Evolutionary conservation across 345 rosid species (phyloP), one percentile per base, ranked within the genome.

Genomic region (Ceriops decandra): DNA sequence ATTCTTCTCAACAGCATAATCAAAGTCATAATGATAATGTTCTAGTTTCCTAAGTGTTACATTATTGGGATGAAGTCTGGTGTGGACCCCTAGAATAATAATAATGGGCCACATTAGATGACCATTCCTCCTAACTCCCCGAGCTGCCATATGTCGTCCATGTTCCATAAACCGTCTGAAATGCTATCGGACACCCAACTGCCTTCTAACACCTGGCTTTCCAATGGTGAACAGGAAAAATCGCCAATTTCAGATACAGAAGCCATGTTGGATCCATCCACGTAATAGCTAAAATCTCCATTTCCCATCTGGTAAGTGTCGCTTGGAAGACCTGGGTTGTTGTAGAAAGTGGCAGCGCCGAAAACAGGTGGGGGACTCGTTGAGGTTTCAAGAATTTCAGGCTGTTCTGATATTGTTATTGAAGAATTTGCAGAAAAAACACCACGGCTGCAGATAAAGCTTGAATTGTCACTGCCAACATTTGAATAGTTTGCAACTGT

Each of bases 171-270:
- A 70, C 58, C 13, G 19, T 75, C 70, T 10, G 60, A 69, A 74
- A 65, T 51, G 70, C 56, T 56, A 69, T 53, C 74, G 21, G 21
- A 19, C 20, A 54, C 27, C 71, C 74, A 75, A 42, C 52, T 51
- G 19, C 36, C 62, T 11, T 30, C 67, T 20, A 28, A 58, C 70
- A 51, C 42, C 72, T 87, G 90, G 76, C 81, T 72, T 49, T 77
- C 85, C 47, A 52, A 35, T 8, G 64, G 53, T 13, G 73, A 52
- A 21, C 66, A 69, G 60, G 74, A 82, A 51, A 69, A 60, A 57
- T 68, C 65, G 7, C 70, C 83, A 73, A 68, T 65, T 31, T 56
- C 70, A 35, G 68, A 20, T 68, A 64, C 20, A n/a, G 62, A n/a
- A 31, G 52, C 69, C 30, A 42, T 22, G 30, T 59, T 30, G 67